phyloP scores from a whole-genome alignment of 495 filamentous ascomycete species.

The Terfezia boudieri region DNA sequence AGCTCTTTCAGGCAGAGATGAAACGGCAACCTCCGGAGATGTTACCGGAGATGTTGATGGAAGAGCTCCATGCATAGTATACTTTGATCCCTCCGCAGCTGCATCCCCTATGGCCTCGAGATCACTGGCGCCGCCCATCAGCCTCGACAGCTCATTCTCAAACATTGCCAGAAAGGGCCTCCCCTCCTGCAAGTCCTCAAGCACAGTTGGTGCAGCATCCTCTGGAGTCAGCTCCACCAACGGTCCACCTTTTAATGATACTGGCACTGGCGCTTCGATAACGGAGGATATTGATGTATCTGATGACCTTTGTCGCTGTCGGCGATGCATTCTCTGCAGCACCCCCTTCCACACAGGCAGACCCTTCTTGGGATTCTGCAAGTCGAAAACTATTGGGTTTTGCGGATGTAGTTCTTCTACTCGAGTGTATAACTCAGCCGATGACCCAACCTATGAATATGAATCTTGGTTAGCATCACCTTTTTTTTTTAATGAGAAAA shows the following conservation, averaged over 20 bases:
- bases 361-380: slow-evolving; percentile 9
- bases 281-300: slow-evolving; percentile 1
- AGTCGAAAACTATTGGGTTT: slow-evolving; percentile 16
- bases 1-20: not conserved
- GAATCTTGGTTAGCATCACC: not conserved
- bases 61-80: too few relatives aligned
- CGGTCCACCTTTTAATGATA: slow-evolving; percentile 3
- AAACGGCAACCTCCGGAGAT: not conserved
- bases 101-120: too few relatives aligned
- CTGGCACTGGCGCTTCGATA: slow-evolving; percentile 2
- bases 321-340: slow-evolving; percentile 1
- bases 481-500: not conserved
- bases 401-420: slow-evolving; percentile 13
- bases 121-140: too few relatives aligned
- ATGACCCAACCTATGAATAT: slow-evolving; percentile 13
- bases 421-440: slow-evolving; percentile 12
- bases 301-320: slow-evolving; percentile 8
- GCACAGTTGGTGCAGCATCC: not conserved
- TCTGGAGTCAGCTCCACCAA: slow-evolving; percentile 10
- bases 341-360: slow-evolving; percentile 4
- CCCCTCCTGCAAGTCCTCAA: not conserved
- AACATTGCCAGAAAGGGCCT: not conserved
- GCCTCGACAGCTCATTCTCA: not conserved
- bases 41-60: not conserved
- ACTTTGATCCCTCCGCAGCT: too few relatives aligned